These are phyloP conservation scores for Pythium sp. DNA, from an alignment of 352 stramenopile species.

Conservation along the genomic window DNA sequence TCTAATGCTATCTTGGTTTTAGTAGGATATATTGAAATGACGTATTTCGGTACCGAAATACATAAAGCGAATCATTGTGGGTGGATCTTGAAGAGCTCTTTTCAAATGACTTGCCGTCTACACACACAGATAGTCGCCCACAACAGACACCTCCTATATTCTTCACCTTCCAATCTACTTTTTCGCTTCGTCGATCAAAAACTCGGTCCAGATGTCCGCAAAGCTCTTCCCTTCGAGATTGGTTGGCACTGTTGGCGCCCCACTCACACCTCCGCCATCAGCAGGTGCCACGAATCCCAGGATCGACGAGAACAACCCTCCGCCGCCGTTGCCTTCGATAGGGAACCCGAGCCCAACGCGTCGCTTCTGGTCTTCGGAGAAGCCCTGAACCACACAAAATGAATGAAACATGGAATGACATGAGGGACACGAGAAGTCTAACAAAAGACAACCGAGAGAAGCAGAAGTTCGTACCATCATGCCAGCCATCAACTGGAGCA, in stretches of 20 bases:
- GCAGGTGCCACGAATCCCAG: constrained; percentile 38
- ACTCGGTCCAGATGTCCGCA: constrained; percentile 68
- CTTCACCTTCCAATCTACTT: constrained; percentile 6
- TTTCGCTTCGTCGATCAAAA: constrained; percentile 57
- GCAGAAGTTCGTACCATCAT: constrained; percentile 50
- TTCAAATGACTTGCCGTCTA: not conserved
- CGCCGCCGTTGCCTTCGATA: constrained; percentile 56
- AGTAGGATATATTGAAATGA: not conserved
- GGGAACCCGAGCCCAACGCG: constrained; percentile 53
- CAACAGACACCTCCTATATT: not conserved
- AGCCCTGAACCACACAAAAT: constrained; percentile 25
- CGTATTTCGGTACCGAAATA: not conserved
- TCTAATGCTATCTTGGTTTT: not conserved
- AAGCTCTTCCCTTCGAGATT: constrained; percentile 68
- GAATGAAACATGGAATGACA: not conserved
- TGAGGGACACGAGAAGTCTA: not conserved
- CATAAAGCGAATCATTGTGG: not conserved
- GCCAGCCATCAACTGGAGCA: constrained; percentile 64
- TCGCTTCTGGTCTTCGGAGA: constrained; percentile 67
- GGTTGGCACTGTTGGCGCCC: not conserved
- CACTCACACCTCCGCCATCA: not conserved
- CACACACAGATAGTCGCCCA: too few relatives aligned
- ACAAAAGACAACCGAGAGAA: not conserved
- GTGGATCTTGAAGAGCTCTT: not conserved
- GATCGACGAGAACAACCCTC: constrained; percentile 66